These are phyloP conservation scores for Claviceps arundinis DNA, from an alignment of 2,329 filamentous ascomycete genomes.

Conservation along the genomic window DNA sequence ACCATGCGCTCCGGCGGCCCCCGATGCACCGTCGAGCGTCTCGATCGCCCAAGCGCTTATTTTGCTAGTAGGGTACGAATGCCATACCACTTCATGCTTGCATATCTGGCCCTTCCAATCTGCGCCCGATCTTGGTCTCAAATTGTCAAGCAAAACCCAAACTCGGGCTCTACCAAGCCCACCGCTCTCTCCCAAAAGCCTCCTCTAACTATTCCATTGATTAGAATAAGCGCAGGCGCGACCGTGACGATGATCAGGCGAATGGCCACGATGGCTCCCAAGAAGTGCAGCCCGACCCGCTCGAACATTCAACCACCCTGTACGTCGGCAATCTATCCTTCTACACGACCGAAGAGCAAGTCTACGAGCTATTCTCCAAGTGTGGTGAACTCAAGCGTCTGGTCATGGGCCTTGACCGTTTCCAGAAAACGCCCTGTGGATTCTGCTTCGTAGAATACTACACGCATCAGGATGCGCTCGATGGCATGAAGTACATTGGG, in stretches of 20 bases:
- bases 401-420: constrained; percentile 93
- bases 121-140: no score
- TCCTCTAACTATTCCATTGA: background rate
- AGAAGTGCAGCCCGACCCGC: constrained; percentile 49
- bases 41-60: constrained; percentile 93
- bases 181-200: constrained; percentile 2
- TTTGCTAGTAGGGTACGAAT: constrained; percentile 62
- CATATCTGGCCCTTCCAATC: background rate
- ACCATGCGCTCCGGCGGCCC: constrained; percentile 31
- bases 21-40: constrained; percentile 70
- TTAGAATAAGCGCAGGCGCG: constrained; percentile 60
- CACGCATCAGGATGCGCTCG: constrained; percentile 89
- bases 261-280: constrained; percentile 20
- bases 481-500: constrained; percentile 97
- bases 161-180: background rate
- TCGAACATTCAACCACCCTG: constrained; percentile 81
- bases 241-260: constrained; percentile 43
- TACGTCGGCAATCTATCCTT: constrained; percentile 98
- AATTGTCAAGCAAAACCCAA: background rate
- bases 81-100: background rate
- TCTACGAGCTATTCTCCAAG: constrained; percentile 92
- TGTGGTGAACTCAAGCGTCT: constrained; percentile 97
- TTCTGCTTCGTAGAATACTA: constrained; percentile 99
- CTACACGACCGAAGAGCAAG: constrained; percentile 98
- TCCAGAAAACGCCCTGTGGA: constrained; percentile 93